phyloP scores from a whole-genome alignment of 106 monocot species.

The Alisma plantagoaquatica region DNA sequence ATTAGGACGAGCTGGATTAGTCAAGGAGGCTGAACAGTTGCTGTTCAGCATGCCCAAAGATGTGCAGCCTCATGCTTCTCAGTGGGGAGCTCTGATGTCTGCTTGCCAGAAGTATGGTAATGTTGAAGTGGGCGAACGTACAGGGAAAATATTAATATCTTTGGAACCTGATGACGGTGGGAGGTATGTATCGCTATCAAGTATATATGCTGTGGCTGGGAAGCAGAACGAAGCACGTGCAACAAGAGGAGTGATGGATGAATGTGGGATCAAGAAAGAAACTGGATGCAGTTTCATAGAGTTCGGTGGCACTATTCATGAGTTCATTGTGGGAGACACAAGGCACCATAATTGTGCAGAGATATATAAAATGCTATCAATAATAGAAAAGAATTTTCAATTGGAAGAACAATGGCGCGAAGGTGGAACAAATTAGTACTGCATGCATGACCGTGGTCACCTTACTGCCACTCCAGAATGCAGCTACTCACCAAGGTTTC shows the following conservation, averaged over 20 bases:
- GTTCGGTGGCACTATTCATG: slow-evolving; percentile 16
- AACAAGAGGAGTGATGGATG: slow-evolving; percentile 42
- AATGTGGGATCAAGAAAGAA: slow-evolving; percentile 37
- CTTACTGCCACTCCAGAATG: too few species aligned
- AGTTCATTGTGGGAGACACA: slow-evolving; percentile 12
- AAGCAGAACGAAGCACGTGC: slow-evolving; percentile 33
- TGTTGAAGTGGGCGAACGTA: slow-evolving; percentile 25
- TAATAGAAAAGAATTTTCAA: slow-evolving; percentile 36
- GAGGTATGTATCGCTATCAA: slow-evolving; percentile 34
- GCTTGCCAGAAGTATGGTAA: slow-evolving; percentile 33
- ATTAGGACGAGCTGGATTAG: slow-evolving; percentile 38
- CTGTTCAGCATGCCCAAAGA: slow-evolving; percentile 57
- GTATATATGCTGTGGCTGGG: slow-evolving; percentile 30
- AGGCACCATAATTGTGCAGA: slow-evolving; percentile 7
- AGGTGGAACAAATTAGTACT: too few species aligned
- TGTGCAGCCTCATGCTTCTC: slow-evolving; percentile 41
- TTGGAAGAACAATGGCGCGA: too few species aligned
- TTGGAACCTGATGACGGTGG: slow-evolving; percentile 46
- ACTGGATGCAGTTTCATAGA: slow-evolving; percentile 39
- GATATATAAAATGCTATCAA: slow-evolving; percentile 38
- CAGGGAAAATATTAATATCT: slow-evolving; percentile 28
- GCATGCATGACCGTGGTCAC: too few species aligned
- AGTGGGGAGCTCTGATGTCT: slow-evolving; percentile 66
- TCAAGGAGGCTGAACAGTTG: slow-evolving; percentile 50
- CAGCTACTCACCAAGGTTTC: too few species aligned